Evolutionary conservation across 306 rosid species (phyloP).

Genomic region (Cucumis cinereus): DNA sequence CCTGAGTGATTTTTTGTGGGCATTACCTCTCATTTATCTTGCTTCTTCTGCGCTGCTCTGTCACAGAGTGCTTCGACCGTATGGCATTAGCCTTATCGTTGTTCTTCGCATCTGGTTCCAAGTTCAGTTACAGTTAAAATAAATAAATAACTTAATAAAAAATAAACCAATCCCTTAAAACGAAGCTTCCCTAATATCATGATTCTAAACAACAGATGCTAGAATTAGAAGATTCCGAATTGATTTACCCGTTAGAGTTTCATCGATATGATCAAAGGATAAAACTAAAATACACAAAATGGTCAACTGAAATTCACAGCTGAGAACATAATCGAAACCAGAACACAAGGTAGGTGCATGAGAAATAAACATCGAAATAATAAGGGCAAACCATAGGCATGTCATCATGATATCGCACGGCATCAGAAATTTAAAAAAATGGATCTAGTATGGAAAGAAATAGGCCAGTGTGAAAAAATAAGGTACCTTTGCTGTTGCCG

Average conservation of each 20-base stretch:
- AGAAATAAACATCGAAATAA: not conserved
- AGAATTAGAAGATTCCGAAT: not conserved
- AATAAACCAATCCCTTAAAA: not conserved
- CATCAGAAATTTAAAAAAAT: slow-evolving; percentile 3
- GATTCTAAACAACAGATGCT: not conserved
- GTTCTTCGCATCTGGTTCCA: slow-evolving; percentile 56
- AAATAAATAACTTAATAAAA: not conserved
- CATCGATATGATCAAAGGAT: not conserved
- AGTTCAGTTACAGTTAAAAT: not conserved
- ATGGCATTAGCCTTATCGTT: slow-evolving; percentile 68
- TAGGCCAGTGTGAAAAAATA: not conserved
- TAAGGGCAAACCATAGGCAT: not conserved
- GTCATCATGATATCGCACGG: not conserved
- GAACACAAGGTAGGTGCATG: not conserved
- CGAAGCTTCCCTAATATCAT: not conserved
- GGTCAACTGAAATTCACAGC: not conserved
- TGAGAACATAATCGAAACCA: not conserved
- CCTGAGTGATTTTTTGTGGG: not conserved
- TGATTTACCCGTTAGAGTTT: not conserved
- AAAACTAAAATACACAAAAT: not conserved
- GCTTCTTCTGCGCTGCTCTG: slow-evolving; percentile 99
- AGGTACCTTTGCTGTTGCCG: slow-evolving; percentile 50
- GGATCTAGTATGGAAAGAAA: not conserved
- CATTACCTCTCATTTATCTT: slow-evolving; percentile 96
- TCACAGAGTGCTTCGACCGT: slow-evolving; percentile 89